phyloP scores from a whole-genome alignment of 345 rosid species.

The Eucalyptus regnans region DNA sequence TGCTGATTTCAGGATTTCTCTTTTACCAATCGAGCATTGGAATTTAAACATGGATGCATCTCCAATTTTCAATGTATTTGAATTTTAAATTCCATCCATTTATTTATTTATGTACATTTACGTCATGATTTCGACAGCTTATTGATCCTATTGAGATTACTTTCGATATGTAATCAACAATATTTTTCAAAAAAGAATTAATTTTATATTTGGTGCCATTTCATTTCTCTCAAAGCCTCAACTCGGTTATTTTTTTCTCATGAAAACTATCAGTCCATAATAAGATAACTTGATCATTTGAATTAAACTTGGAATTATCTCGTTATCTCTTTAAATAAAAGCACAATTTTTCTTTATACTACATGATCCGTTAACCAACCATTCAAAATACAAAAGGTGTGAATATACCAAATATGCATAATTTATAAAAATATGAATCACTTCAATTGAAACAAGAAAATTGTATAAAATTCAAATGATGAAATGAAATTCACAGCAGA shows the following conservation, averaged over 20 bases:
- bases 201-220: accelerated
- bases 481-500: neutral
- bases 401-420: neutral
- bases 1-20: neutral
- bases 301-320: neutral
- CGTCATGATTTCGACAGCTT: accelerated
- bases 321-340: neutral
- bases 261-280: accelerated
- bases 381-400: neutral
- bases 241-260: neutral
- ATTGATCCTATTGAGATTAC: neutral
- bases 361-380: neutral
- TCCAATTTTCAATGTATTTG: neutral
- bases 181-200: neutral
- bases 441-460: neutral
- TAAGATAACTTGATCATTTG: neutral
- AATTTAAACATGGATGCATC: neutral
- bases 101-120: neutral
- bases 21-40: neutral
- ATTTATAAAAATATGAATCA: neutral
- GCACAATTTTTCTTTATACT: neutral
- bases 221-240: neutral
- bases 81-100: accelerated
- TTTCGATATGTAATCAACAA: accelerated
- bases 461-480: neutral